Conservation (phyloP, 352 stramenopile genomes). For the Globisporangium apiculatum region DNA sequence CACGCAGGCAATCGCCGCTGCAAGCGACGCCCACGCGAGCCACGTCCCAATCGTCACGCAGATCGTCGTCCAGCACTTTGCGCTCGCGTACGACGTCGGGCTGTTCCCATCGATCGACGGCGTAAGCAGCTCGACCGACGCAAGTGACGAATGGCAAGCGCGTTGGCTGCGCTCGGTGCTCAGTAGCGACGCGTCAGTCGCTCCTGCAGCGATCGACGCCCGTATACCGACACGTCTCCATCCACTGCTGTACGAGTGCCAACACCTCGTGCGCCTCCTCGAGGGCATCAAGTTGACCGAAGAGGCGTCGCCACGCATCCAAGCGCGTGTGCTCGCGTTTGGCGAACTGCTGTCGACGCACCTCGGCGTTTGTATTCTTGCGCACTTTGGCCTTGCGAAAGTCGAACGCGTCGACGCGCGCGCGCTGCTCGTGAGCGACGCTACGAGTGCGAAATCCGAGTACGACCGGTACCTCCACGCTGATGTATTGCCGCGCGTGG, state of each 20-base stretch:
- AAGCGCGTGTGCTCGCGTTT: constrained; percentile 77
- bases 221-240: constrained; percentile 39
- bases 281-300: constrained; percentile 84
- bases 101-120: constrained; percentile 35
- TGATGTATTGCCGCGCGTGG: constrained; percentile 46
- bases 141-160: constrained; percentile 49
- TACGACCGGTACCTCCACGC: constrained; percentile 74
- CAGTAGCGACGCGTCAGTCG: constrained; percentile 41
- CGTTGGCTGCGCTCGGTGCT: constrained; percentile 55
- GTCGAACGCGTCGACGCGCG: constrained; percentile 74
- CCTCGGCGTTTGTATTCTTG: constrained; percentile 72
- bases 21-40: constrained; percentile 24
- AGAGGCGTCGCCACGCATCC: constrained; percentile 80
- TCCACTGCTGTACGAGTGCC: constrained; percentile 68
- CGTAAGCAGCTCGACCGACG: constrained; percentile 27
- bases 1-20: constrained; percentile 43
- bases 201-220: constrained; percentile 25
- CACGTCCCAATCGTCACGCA: constrained; percentile 38
- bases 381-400: constrained; percentile 38
- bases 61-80: constrained; percentile 67
- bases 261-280: constrained; percentile 76
- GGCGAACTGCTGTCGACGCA: constrained; percentile 83
- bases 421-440: constrained; percentile 59
- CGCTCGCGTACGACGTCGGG: constrained; percentile 59
- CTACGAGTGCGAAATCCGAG: constrained; percentile 57